Evolutionary conservation across 2,329 filamentous ascomycete species (phyloP).

Genomic region (Apiospora kogelbergensis): DNA sequence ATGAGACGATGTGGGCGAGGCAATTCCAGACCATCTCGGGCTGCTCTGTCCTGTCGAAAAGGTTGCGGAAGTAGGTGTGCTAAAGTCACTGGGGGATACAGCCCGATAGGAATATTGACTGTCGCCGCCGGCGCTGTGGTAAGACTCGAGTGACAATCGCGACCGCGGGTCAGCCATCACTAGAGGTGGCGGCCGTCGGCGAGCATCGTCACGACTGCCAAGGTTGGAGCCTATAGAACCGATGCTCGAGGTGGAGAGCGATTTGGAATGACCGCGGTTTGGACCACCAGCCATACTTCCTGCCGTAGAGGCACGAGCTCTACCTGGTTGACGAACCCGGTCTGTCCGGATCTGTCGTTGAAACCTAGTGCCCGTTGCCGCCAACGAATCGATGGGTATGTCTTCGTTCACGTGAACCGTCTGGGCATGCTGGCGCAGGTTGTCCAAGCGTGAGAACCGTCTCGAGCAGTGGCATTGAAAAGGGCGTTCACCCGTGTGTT

Average conservation of each 20-base stretch:
- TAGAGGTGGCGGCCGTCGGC: conserved; percentile 75
- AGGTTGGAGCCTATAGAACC: conserved; percentile 67
- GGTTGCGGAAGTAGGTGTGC: conserved; percentile 80
- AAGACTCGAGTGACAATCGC: conserved; percentile 67
- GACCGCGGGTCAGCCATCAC: conserved; percentile 78
- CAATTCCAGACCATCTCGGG: conserved; percentile 69
- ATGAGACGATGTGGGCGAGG: conserved; percentile 71
- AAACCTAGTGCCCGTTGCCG: conserved; percentile 87
- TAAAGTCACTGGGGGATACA: conserved; percentile 71
- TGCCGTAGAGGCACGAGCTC: conserved; percentile 75
- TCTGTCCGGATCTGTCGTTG: conserved; percentile 91
- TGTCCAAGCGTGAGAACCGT: conserved; percentile 91
- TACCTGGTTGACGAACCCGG: conserved; percentile 70
- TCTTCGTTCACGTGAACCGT: conserved; percentile 98
- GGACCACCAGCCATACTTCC: conserved; percentile 70
- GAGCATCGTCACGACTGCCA: conserved; percentile 63
- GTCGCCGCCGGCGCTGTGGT: conserved; percentile 63
- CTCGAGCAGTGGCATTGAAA: conserved; percentile 96
- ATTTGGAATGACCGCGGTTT: conserved; percentile 76
- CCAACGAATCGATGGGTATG: conserved; percentile 89
- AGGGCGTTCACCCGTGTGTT: conserved; percentile 95
- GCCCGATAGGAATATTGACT: conserved; percentile 65
- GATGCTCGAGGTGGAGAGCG: conserved; percentile 83
- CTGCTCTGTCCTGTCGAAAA: conserved; percentile 77
- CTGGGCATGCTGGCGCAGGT: conserved; percentile 93